phyloP scores from a whole-genome alignment of 306 rosid genomes.

The Ammopiptanthus mongolicus region DNA sequence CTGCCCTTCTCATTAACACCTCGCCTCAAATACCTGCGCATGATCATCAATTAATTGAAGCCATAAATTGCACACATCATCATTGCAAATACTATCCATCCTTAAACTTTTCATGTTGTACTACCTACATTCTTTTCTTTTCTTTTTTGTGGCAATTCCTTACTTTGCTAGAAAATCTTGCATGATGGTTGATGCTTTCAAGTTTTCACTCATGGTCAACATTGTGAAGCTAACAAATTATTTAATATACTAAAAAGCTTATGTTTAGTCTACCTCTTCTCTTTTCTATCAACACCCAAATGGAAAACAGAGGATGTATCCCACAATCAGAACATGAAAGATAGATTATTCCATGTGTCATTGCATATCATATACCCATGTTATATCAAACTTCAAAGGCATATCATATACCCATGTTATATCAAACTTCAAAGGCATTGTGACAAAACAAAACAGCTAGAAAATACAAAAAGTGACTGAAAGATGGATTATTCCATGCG shows the following conservation, averaged over 20 bases:
- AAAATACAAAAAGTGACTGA: not conserved
- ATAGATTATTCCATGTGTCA: not conserved
- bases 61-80: not conserved
- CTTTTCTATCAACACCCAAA: constrained; percentile 1
- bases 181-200: not conserved
- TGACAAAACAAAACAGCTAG: constrained; percentile 10
- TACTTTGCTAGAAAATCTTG: not conserved
- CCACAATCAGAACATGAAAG: not conserved
- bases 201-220: not conserved
- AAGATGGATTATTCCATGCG: not conserved
- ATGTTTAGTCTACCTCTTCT: not conserved
- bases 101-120: constrained; percentile 11
- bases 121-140: not conserved
- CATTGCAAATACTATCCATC: constrained; percentile 11
- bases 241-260: not conserved
- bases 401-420: not conserved
- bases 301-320: not conserved
- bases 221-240: not conserved
- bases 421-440: constrained; percentile 1
- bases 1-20: constrained; percentile 95
- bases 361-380: not conserved
- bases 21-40: constrained; percentile 76
- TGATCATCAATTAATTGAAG: constrained; percentile 2
- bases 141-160: not conserved
- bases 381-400: not conserved